Percentiles rank a stretch among this genome's conserved stretches.
These are phyloP conservation scores for Penicillium lividum DNA, from an alignment of 495 filamentous ascomycete genomes.

Conservation along the genomic window DNA sequence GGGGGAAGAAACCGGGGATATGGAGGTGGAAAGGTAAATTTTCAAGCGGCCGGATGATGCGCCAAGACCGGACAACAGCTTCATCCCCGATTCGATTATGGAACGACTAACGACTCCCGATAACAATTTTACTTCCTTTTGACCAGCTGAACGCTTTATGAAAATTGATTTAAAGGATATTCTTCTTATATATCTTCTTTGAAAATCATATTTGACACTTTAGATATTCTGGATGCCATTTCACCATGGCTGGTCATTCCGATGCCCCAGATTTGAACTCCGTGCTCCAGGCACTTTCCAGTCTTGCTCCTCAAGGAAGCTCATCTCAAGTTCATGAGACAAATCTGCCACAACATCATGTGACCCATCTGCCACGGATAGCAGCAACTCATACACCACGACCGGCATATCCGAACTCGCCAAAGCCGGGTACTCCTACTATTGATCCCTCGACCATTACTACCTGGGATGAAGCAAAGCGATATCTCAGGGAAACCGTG, in stretches of 20 bases:
- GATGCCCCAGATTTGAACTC: slow-evolving; percentile 52
- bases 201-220: background rate
- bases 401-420: slow-evolving; percentile 7
- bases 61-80: slow-evolving; percentile 31
- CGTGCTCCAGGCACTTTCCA: slow-evolving; percentile 54
- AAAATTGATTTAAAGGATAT: background rate
- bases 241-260: slow-evolving; percentile 37
- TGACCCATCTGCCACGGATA: slow-evolving; percentile 1
- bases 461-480: slow-evolving; percentile 63
- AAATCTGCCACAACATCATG: background rate
- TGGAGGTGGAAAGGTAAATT: slow-evolving; percentile 37
- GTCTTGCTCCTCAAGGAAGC: slow-evolving; percentile 17
- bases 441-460: slow-evolving; percentile 60
- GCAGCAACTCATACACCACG: slow-evolving; percentile 17
- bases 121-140: background rate
- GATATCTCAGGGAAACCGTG: slow-evolving; percentile 61
- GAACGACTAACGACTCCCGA: slow-evolving; percentile 3
- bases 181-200: background rate
- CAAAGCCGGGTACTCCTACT: slow-evolving; percentile 10
- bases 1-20: slow-evolving; percentile 15
- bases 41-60: slow-evolving; percentile 33
- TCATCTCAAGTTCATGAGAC: slow-evolving; percentile 10
- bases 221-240: background rate
- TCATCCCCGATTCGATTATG: slow-evolving; percentile 12
- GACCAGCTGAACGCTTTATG: background rate